These are phyloP conservation scores for Kodamaea fungicola DNA, from an alignment of 1,139 yeast species.

Conservation along the genomic window DNA sequence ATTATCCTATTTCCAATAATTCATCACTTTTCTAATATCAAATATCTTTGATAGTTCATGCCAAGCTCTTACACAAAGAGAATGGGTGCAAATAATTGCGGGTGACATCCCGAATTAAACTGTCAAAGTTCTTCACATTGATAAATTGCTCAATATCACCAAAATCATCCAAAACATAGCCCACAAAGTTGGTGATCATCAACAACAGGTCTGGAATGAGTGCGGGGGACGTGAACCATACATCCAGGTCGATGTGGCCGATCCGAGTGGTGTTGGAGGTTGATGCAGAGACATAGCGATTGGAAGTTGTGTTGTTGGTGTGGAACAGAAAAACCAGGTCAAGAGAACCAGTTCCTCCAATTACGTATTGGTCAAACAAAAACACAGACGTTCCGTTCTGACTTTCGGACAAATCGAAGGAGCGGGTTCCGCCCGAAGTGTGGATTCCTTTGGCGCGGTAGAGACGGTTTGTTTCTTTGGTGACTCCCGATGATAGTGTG, in stretches of 20 bases:
- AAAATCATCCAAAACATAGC: not conserved
- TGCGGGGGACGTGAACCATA: not conserved
- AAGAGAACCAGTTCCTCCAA: slow-evolving; percentile 1
- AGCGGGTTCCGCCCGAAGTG: not conserved
- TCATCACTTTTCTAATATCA: no score
- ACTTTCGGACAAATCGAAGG: not conserved
- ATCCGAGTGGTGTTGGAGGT: not conserved
- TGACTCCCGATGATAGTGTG: not conserved
- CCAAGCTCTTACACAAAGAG: no score
- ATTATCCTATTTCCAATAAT: no score
- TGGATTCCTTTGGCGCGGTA: slow-evolving; percentile 2
- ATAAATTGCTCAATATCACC: not conserved
- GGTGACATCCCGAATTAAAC: no score
- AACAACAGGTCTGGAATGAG: not conserved
- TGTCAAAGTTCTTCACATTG: no score
- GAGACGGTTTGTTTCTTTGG: slow-evolving; percentile 1
- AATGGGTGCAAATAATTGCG: no score
- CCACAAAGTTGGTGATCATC: not conserved
- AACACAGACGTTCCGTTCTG: slow-evolving; percentile 1
- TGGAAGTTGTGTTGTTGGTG: not conserved
- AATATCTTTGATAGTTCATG: no score
- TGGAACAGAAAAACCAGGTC: not conserved
- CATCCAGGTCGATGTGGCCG: slow-evolving; percentile 1
- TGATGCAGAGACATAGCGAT: not conserved
- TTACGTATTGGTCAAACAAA: slow-evolving; percentile 1